Evolutionary conservation across 1,284 basidiomycete species (phyloP).

Genomic region (Trichosporon asahii): DNA sequence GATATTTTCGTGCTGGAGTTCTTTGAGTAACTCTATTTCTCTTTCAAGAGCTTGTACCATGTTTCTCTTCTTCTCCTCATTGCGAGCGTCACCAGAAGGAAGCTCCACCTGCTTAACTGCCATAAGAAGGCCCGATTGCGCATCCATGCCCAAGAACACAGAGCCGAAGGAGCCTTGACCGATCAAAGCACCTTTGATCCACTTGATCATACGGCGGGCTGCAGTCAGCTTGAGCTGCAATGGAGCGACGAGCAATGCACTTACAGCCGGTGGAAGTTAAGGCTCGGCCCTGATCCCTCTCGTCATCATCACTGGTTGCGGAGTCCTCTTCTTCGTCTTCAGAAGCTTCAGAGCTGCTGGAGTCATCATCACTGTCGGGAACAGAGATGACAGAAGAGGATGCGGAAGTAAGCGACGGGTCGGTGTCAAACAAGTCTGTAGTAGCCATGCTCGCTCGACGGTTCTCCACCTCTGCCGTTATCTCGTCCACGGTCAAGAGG

Average conservation of each 20-base stretch:
- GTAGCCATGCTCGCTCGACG: constrained; percentile 59
- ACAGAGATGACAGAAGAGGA: constrained; percentile 1
- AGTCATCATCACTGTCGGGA: constrained; percentile 21
- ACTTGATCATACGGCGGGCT: constrained; percentile 73
- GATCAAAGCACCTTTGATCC: constrained; percentile 98
- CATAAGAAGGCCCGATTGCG: constrained; percentile 89
- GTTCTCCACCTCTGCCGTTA: constrained; percentile 93
- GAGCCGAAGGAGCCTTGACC: constrained; percentile 94
- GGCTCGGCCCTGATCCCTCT: constrained; percentile 55
- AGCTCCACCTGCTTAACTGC: constrained; percentile 99
- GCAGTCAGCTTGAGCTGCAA: constrained; percentile 12
- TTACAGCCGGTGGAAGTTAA: constrained; percentile 65
- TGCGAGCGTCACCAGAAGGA: constrained; percentile 71
- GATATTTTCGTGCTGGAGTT: constrained; percentile 93
- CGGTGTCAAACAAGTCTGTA: constrained; percentile 40
- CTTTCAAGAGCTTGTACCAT: constrained; percentile 94
- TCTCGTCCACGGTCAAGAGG: constrained; percentile 93
- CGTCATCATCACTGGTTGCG: constrained; percentile 47
- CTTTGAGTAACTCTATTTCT: constrained; percentile 94
- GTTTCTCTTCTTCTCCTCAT: constrained; percentile 87
- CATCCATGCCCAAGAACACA: constrained; percentile 97
- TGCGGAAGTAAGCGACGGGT: constrained; percentile 3
- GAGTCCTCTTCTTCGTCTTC: constrained; percentile 44
- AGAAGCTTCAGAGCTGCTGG: constrained; percentile 53
- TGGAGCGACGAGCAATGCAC: constrained; percentile 23